These are phyloP conservation scores for Phalaenopsis aphrodite DNA, from an alignment of 106 monocot species.

Conservation along the genomic window DNA sequence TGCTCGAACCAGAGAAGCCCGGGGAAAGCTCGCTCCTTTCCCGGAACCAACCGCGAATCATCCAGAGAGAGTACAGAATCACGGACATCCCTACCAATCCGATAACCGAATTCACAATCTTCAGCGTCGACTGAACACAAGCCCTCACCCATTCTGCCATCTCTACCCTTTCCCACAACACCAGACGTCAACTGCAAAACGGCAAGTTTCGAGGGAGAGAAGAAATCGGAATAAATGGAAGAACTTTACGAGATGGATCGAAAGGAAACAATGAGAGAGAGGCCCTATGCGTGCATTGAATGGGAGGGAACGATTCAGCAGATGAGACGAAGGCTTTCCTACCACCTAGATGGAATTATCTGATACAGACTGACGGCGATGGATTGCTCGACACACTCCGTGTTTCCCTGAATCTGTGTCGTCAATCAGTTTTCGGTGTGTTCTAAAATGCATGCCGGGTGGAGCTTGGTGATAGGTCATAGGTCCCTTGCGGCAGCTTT, in stretches of 20 bases:
- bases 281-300: too few species aligned
- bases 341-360: too few species aligned
- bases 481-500: too few species aligned
- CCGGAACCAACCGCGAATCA: constrained; percentile 46
- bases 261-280: too few species aligned
- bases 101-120: constrained; percentile 63
- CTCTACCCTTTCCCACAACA: neutral
- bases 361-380: neutral
- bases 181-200: neutral
- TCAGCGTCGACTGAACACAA: constrained; percentile 52
- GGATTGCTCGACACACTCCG: neutral
- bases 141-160: constrained; percentile 25
- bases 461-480: too few species aligned
- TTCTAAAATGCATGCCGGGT: too few species aligned
- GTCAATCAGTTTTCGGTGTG: neutral
- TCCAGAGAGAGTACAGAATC: constrained; percentile 83
- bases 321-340: too few species aligned
- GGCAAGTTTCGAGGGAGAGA: neutral
- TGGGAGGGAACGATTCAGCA: too few species aligned
- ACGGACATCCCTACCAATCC: constrained; percentile 68
- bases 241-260: neutral
- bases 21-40: constrained; percentile 2
- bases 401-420: neutral
- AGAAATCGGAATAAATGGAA: neutral
- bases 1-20: neutral